These are phyloP conservation scores for Phytophthora niederhauseri DNA, from an alignment of 352 stramenopile genomes.

Conservation along the genomic window DNA sequence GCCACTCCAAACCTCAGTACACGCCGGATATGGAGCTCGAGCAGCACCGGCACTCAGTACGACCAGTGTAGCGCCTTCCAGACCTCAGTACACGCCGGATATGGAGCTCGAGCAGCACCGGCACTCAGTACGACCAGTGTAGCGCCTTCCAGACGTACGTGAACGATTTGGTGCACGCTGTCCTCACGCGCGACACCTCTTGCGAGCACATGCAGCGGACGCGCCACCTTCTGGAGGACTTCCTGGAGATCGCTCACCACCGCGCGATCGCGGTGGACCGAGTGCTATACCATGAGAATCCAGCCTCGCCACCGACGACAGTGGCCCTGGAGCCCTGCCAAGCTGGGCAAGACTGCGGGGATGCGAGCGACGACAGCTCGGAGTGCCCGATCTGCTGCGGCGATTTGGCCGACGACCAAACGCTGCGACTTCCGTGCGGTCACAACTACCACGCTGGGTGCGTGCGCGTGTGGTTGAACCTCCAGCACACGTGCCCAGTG, in stretches of 20 bases:
- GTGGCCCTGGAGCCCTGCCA: slow-evolving; percentile 11
- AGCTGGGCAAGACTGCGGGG: slow-evolving; percentile 17
- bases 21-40: slow-evolving; percentile 22
- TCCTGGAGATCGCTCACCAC: slow-evolving; percentile 52
- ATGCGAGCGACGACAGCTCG: slow-evolving; percentile 38
- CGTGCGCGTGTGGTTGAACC: slow-evolving; percentile 68
- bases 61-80: slow-evolving; percentile 43
- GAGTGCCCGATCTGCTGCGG: slow-evolving; percentile 79
- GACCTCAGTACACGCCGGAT: slow-evolving; percentile 19
- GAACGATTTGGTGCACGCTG: slow-evolving; percentile 58
- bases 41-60: slow-evolving; percentile 44
- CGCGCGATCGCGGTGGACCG: slow-evolving; percentile 37
- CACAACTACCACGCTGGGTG: slow-evolving; percentile 75
- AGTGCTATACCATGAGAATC: slow-evolving; percentile 29
- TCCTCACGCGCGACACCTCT: slow-evolving; percentile 41
- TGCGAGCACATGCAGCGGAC: slow-evolving; percentile 48
- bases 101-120: slow-evolving; percentile 28
- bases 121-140: slow-evolving; percentile 52
- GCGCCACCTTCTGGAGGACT: slow-evolving; percentile 51
- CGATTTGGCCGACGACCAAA: slow-evolving; percentile 49
- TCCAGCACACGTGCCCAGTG: slow-evolving; percentile 76
- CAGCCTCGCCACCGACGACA: slow-evolving; percentile 11
- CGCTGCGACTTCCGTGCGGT: slow-evolving; percentile 56
- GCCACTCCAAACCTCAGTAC: slow-evolving; percentile 17
- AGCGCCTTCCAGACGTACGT: slow-evolving; percentile 64